A percentile compares a stretch with the other conserved stretches of the same genome.
phyloP scores from a whole-genome alignment of 1,284 basidiomycete species.

The Ganoderma lucidum region DNA sequence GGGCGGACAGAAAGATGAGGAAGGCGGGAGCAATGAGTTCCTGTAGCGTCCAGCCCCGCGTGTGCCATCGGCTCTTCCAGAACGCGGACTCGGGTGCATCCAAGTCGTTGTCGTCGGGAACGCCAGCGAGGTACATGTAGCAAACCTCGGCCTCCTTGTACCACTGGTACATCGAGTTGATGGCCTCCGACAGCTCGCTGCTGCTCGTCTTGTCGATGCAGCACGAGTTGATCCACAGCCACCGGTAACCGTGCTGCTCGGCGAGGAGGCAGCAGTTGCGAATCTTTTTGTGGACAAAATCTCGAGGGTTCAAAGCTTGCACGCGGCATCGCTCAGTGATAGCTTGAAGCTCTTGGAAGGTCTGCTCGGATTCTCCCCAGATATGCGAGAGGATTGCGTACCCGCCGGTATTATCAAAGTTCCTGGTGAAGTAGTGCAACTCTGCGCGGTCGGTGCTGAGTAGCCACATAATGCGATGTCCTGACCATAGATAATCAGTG shows the following conservation, averaged over 20 bases:
- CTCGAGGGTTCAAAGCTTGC: not conserved
- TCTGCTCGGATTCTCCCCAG: too few relatives aligned
- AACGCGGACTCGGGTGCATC: not conserved
- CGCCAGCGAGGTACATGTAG: not conserved
- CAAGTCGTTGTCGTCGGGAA: not conserved
- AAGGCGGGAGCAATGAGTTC: not conserved
- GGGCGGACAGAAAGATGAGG: not conserved
- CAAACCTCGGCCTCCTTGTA: not conserved
- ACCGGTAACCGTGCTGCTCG: not conserved
- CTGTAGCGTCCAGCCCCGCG: not conserved
- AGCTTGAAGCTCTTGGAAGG: too few relatives aligned
- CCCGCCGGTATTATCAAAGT: too few relatives aligned
- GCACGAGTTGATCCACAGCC: not conserved
- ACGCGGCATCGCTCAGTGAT: too few relatives aligned
- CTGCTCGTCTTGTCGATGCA: conserved; percentile 2
- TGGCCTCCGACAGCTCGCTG: not conserved
- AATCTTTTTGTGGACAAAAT: not conserved
- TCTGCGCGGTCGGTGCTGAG: too few relatives aligned
- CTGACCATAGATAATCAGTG: too few relatives aligned
- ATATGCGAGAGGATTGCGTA: too few relatives aligned
- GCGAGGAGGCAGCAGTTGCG: not conserved
- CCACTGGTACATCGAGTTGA: conserved; percentile 3
- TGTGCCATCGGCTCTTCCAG: not conserved
- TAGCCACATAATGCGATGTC: too few relatives aligned
- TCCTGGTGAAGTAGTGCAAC: too few relatives aligned